Evolutionary conservation across 2,329 filamentous ascomycete genomes (phyloP).

Genomic region (Verticillium klebahnii): DNA sequence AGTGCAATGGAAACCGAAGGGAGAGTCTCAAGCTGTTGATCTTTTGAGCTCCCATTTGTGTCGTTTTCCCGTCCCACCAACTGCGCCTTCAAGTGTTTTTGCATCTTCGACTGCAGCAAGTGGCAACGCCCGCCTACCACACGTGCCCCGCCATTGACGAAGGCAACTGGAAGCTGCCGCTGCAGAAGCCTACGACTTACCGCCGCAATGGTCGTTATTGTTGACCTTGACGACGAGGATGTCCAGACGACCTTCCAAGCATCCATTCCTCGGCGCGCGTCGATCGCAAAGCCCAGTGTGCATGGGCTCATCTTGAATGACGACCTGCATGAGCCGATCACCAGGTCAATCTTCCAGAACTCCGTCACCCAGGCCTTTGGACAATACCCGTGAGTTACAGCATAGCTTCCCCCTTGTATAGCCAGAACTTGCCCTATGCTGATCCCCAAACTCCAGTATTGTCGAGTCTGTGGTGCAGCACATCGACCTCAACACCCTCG

Average conservation of each 20-base stretch:
- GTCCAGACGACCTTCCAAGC: conserved; percentile 4
- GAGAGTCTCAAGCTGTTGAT: background rate
- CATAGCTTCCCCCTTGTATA: background rate
- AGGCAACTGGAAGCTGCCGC: background rate
- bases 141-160: background rate
- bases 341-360: conserved; percentile 9
- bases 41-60: background rate
- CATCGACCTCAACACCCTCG: conserved; percentile 83
- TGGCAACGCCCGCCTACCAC: background rate
- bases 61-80: background rate
- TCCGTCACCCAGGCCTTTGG: conserved; percentile 25
- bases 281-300: background rate
- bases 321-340: conserved; percentile 1
- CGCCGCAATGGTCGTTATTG: conserved; percentile 15
- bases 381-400: conserved; percentile 28
- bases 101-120: background rate
- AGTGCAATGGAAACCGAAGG: background rate
- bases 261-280: background rate
- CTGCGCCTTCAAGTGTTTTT: background rate
- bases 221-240: conserved; percentile 17
- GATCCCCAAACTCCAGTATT: conserved; percentile 49
- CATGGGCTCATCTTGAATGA: background rate
- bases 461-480: conserved; percentile 68
- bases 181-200: background rate
- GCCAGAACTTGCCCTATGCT: background rate